Conservation (phyloP, 441 rosid genomes). For the Mallotus japonicus region DNA sequence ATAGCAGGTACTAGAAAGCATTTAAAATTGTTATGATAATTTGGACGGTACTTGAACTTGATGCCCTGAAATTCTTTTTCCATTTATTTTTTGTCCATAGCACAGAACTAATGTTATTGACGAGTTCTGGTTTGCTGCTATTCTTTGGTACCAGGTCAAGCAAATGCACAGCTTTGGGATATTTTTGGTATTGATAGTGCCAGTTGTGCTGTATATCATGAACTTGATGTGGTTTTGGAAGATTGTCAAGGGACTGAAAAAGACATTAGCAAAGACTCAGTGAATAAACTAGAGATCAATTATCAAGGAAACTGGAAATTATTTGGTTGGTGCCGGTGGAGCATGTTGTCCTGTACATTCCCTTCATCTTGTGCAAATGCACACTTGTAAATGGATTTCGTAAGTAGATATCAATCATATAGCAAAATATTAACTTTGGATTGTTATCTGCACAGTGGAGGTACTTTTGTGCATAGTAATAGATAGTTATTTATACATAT, state of each 20-base stretch:
- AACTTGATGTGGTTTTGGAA: slow-evolving; percentile 46
- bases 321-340: too few relatives aligned
- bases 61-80: background rate
- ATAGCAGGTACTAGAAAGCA: too few relatives aligned
- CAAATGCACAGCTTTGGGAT: slow-evolving; percentile 36
- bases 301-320: too few relatives aligned
- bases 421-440: background rate
- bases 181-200: slow-evolving; percentile 34
- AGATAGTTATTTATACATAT: too few relatives aligned
- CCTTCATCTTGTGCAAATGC: background rate
- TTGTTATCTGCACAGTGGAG: too few relatives aligned
- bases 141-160: slow-evolving; percentile 35
- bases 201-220: slow-evolving; percentile 32
- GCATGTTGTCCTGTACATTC: background rate
- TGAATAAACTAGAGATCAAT: too few relatives aligned
- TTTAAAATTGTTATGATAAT: too few relatives aligned
- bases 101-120: too few relatives aligned
- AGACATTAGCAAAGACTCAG: slow-evolving; percentile 33
- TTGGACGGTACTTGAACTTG: too few relatives aligned
- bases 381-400: background rate
- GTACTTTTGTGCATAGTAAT: too few relatives aligned
- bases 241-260: slow-evolving; percentile 43
- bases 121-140: background rate
- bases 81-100: background rate
- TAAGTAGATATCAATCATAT: background rate